These are phyloP conservation scores for Nicotiana knightiana DNA, from an alignment of 257 asterid species.

Conservation along the genomic window DNA sequence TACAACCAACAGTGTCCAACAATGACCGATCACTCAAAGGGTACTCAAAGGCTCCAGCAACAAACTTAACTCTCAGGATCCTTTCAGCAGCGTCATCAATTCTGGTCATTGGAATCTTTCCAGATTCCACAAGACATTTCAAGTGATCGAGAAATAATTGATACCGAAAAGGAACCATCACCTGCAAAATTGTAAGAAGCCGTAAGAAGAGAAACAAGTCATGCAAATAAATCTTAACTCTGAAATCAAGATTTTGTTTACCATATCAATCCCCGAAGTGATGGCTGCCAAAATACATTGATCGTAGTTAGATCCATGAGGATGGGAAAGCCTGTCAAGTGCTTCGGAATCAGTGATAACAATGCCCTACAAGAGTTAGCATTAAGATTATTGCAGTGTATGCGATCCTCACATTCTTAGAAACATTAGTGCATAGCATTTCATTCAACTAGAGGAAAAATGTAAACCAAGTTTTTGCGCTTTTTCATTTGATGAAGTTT, in stretches of 20 bases:
- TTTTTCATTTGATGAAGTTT: not conserved
- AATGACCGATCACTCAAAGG: slow-evolving; percentile 54
- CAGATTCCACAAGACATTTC: slow-evolving; percentile 52
- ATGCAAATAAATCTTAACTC: not conserved
- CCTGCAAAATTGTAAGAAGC: slow-evolving; percentile 30
- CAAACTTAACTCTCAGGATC: slow-evolving; percentile 75
- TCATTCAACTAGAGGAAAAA: not conserved
- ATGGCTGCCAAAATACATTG: slow-evolving; percentile 57
- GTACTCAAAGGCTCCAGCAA: slow-evolving; percentile 68
- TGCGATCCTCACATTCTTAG: not conserved
- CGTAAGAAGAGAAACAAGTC: not conserved
- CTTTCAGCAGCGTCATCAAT: slow-evolving; percentile 85
- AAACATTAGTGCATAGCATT: not conserved
- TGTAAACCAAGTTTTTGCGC: not conserved
- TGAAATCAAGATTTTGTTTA: slow-evolving; percentile 9
- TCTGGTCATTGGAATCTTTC: slow-evolving; percentile 60
- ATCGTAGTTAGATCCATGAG: slow-evolving; percentile 61
- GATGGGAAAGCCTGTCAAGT: slow-evolving; percentile 63
- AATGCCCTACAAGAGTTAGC: slow-evolving; percentile 48
- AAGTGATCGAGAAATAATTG: slow-evolving; percentile 50
- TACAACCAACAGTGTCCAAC: slow-evolving; percentile 51
- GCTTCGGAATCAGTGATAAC: slow-evolving; percentile 80
- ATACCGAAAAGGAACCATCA: slow-evolving; percentile 76
- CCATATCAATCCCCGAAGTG: slow-evolving; percentile 85
- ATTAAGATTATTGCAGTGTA: not conserved